A percentile compares a stretch with the other conserved stretches of the same genome.
These are phyloP conservation scores for Xylariaceae sp. DNA, from an alignment of 2,329 filamentous ascomycete genomes.

Conservation along the genomic window DNA sequence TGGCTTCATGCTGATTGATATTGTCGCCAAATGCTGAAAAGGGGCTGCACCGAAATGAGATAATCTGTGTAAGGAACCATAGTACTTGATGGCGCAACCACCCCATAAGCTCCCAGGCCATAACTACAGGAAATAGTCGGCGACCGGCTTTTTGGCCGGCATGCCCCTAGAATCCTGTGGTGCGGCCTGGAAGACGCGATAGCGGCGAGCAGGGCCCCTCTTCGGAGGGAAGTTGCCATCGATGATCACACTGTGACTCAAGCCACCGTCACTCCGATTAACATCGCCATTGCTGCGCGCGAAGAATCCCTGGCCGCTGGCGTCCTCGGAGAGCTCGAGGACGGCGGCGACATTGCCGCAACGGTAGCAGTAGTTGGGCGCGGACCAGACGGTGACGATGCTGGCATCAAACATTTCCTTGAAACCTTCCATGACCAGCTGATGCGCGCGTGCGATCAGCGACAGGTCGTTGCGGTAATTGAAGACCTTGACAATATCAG, in stretches of 20 bases:
- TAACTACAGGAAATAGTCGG: slow-evolving; percentile 80
- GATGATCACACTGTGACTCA: slow-evolving; percentile 42
- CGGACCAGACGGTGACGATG: slow-evolving; percentile 98
- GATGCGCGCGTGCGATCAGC: slow-evolving; percentile 88
- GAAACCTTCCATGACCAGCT: slow-evolving; percentile 98
- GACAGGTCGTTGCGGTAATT: slow-evolving; percentile 91
- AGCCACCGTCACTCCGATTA: slow-evolving; percentile 44
- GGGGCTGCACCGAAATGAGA: too few species aligned
- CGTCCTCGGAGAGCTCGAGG: slow-evolving; percentile 84
- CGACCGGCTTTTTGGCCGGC: slow-evolving; percentile 97
- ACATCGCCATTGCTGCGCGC: slow-evolving; percentile 67
- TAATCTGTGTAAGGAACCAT: too few species aligned
- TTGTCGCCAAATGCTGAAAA: too few species aligned
- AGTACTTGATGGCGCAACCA: too few species aligned
- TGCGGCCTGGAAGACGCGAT: slow-evolving; percentile 92
- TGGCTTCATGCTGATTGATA: too few species aligned
- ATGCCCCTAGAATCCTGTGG: slow-evolving; percentile 94
- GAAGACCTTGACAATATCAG: slow-evolving; percentile 92
- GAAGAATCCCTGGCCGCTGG: slow-evolving; percentile 66
- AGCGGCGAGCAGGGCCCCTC: slow-evolving; percentile 77
- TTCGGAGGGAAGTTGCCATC: slow-evolving; percentile 41
- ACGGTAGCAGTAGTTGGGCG: slow-evolving; percentile 93
- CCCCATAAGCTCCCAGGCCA: not conserved
- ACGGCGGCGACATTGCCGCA: slow-evolving; percentile 96
- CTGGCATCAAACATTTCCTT: slow-evolving; percentile 98